Evolutionary conservation across 140 eudicot species (phyloP), one percentile per base, ranked within the genome.

Genomic region (Bidens hawaiensis): DNA sequence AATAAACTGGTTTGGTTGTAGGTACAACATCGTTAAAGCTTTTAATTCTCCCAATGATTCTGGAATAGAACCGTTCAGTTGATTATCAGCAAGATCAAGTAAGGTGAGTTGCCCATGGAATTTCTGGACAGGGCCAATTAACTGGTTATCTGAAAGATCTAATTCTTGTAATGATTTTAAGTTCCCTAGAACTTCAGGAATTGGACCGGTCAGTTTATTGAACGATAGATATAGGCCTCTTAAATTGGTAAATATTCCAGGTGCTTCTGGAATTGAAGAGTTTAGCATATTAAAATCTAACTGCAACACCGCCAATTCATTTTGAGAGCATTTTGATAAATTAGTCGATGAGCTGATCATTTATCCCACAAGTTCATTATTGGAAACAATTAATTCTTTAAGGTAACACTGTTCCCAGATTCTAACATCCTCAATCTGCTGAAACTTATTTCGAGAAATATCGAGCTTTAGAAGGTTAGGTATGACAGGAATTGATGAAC

Each of bases 391-490:
- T n/a, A 70, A 24, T 14, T 31, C 46, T 19, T 60, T 60, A 11
- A 70, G 18, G 42, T 48, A 34, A 21, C 67, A 70, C 0, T 8
- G 41, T 23, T 17, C 26, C 64, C 72, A 62, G 15, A 40, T 21
- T 23, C 60, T 63, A 36, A 51, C 12, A 25, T 34, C 53, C 53
- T 53, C 62, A 23, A 38, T 38, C 8, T 53, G 18, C 19, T 19
- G 3, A 4, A 60, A 43, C 0, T 11, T n/a, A 16, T 40, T 50
- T 0, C 0, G 0, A 59, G 65, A 18, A 8, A 59, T 28, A 22
- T 33, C 65, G 14, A 59, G 48, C 47, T 31, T 59, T 14, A 18
- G 48, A 59, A 59, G 65, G 65, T 28, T 59, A 59, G 65, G 65
- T 38, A 53, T 53, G 38, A 26, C 19, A 25, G 36, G 66, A 12